Evolutionary conservation across 2,329 filamentous ascomycete genomes (phyloP), one percentile per base, ranked within the genome.

Genomic region (Pseudogymnoascus sp.): DNA sequence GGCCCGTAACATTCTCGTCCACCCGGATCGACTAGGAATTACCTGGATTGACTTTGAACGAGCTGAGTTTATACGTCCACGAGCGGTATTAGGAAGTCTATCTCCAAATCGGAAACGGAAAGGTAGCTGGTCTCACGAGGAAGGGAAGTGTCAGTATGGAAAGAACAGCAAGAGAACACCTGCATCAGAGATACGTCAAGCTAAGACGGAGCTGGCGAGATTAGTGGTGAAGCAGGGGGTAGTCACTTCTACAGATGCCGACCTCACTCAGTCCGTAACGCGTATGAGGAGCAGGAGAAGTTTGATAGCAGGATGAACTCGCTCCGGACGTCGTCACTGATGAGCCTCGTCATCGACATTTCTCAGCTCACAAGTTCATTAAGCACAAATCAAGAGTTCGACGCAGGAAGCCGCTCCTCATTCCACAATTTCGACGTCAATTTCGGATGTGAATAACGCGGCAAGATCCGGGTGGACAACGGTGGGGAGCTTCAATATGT

Each of bases 61-160:
- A 15, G 42, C 42, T 7, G 42, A 46, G 7, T 46, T 46, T 3
- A 3, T 26, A 5, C 19, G 11, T 46, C 42, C 42, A 46, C 1
- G 10, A 26, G 42, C 21, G 42, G 42, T 46, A 46, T 11, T 15
- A 2, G 42, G 42, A 46, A 46, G 0, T 46, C 1, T 46, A 26
- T 46, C 42, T 15, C 21, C 42, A 42, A 42, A 59, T 59, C 53
- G 15, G 53, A 59, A 59, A 35, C 53, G 26, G 53, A 59, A 59
- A 11, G 10, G 15, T 59, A 7, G 26, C 53, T 2, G 53, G 2
- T 59, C 53, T 59, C 53, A 59, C 1, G 15, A 59, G 7, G 53
- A 35, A 59, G 26, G 53, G n/a, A 59, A 35, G 26, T 19, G 26
- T 19, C 15, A 33, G 53, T 4, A 56, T 56, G 50, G 50, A 56